Percentiles rank a stretch among this genome's conserved stretches.
These are phyloP conservation scores for Isabelozyma gotoi DNA, from an alignment of 805 yeast genomes.

Conservation along the genomic window DNA sequence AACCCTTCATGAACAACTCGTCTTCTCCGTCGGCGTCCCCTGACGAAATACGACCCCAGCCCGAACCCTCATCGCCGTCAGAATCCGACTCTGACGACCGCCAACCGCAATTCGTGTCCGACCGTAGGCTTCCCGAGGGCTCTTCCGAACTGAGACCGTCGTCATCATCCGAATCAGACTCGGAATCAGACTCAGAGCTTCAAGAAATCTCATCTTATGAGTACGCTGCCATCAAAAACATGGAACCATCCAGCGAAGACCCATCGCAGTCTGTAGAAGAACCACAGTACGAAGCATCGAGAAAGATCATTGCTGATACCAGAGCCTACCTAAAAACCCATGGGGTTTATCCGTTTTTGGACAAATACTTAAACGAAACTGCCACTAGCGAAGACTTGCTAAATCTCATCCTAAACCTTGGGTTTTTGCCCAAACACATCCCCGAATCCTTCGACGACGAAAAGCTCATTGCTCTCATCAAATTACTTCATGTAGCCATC, in stretches of 20 bases:
- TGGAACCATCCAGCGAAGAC: constrained; percentile 2
- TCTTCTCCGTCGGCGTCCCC: neutral
- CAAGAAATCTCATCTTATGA: constrained; percentile 2
- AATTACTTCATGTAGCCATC: constrained; percentile 62
- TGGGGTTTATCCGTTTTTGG: constrained; percentile 63
- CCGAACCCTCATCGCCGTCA: too few relatives aligned
- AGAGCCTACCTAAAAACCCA: constrained; percentile 51
- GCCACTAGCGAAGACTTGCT: constrained; percentile 60
- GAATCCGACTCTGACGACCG: constrained; percentile 5
- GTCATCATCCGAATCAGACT: too few relatives aligned
- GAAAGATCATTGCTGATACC: constrained; percentile 16
- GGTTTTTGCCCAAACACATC: constrained; percentile 46
- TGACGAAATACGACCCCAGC: neutral
- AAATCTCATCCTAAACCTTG: constrained; percentile 58
- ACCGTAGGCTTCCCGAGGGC: neutral
- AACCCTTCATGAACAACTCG: constrained; percentile 4
- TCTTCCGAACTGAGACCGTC: too few relatives aligned
- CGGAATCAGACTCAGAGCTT: constrained; percentile 3
- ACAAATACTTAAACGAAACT: constrained; percentile 58
- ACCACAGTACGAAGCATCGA: constrained; percentile 2
- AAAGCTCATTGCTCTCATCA: constrained; percentile 46
- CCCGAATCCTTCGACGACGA: constrained; percentile 37
- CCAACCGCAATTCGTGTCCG: constrained; percentile 1
- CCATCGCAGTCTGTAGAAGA: neutral
- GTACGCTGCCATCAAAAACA: constrained; percentile 3